Evolutionary conservation across 768 basidiomycete genomes (phyloP), one percentile per base, ranked within the genome.

Genomic region (Terana coerulea): DNA sequence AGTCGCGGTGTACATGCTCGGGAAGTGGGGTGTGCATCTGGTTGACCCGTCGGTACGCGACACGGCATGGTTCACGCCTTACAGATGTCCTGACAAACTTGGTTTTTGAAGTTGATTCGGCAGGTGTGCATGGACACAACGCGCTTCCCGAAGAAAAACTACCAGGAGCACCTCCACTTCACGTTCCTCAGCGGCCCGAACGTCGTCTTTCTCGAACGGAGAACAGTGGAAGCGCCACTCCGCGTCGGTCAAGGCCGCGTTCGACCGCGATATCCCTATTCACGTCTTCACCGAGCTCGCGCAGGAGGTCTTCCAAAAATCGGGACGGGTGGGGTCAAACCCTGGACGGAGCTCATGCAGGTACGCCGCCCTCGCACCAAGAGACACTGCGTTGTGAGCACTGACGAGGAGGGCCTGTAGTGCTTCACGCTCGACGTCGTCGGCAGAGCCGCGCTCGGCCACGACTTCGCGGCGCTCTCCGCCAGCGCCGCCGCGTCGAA

Each of bases 21-120:
- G 73, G 19, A 61, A 64, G 56, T 75, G 73, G 73, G 67, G 67
- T 35, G 62, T 75, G 33, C 73, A 75, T 40, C 61, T 75, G 17
- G 52, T 74, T 9, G 72, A 74, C 36, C 53, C 54, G 4, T 59
- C 67, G 50, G 73, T 71, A 40, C n/a, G 64, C 49, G 1, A 14
- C n/a, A 2, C 31, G 21, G 10, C 17, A 1, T 11, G 25, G 41
- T 14, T 12, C 33, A 8, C 10, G 10, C n/a, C 15, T n/a, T n/a
- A n/a, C n/a, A n/a, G n/a, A n/a, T n/a, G n/a, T n/a, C n/a, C n/a
- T n/a, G n/a, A n/a, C n/a, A n/a, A n/a, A 15, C 17, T 24, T 21
- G 12, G 10, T 30, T 9, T 7, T 40, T 7, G 10, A 10, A 39
- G 11, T 39, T 39, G 7, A 39, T 19, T 7, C 37, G 19, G 10